These are phyloP conservation scores for Lentinula detonsa DNA, from an alignment of 768 basidiomycete species.

Conservation along the genomic window DNA sequence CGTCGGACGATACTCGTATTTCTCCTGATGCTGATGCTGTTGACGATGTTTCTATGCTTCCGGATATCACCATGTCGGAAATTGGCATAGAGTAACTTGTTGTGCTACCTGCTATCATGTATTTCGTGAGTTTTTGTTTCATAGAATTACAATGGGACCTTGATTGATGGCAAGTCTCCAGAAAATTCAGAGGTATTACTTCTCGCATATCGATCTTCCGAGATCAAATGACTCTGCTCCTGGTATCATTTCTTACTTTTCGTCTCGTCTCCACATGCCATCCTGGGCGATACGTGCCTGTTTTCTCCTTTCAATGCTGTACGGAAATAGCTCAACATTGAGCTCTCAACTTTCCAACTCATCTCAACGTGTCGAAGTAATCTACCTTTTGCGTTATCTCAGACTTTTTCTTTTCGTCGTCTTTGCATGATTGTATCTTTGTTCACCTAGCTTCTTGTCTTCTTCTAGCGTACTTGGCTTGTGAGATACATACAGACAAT, in stretches of 20 bases:
- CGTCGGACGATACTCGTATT: neutral
- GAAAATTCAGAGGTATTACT: no score
- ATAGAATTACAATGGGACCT: neutral
- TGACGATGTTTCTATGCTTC: neutral
- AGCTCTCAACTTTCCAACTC: no score
- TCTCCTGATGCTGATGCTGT: neutral
- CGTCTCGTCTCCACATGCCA: neutral
- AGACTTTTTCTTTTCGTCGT: no score
- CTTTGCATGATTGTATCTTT: no score
- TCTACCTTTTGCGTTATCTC: no score
- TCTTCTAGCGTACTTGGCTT: no score
- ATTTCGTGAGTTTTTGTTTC: neutral
- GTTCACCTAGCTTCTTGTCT: no score
- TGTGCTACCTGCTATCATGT: no score
- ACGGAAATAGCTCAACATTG: no score
- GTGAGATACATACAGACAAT: no score
- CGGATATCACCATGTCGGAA: slow-evolving; percentile 1
- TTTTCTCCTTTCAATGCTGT: neutral
- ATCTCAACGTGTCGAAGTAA: no score
- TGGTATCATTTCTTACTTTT: neutral
- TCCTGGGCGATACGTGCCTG: neutral
- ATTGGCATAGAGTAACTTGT: neutral
- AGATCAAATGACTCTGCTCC: neutral
- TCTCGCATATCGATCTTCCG: neutral
- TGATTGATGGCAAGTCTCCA: no score